phyloP scores from a whole-genome alignment of 768 basidiomycete species.

The Podaxis carcinomalis region DNA sequence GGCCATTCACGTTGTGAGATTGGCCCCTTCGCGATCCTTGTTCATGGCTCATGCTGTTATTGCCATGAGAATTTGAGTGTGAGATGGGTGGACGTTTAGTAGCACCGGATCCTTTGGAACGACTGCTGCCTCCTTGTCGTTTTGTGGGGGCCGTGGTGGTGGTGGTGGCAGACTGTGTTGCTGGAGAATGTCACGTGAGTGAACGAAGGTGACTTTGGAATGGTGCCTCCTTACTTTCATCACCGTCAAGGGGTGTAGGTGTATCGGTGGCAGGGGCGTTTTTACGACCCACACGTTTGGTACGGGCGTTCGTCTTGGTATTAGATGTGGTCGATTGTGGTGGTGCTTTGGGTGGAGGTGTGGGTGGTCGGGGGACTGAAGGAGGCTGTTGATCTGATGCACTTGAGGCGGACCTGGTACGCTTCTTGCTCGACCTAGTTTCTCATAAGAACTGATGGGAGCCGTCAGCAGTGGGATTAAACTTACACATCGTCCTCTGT shows the following conservation, averaged over 20 bases:
- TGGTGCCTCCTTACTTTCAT: conserved; percentile 50
- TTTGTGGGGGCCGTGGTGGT: conserved; percentile 21
- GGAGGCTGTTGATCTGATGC: conserved; percentile 54
- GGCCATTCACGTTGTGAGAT: conserved; percentile 30
- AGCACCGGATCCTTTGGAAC: conserved; percentile 36
- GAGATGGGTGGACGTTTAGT: conserved; percentile 34
- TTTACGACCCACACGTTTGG: conserved; percentile 45
- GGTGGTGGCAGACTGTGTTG: conserved; percentile 17
- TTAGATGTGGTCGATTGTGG: conserved; percentile 25
- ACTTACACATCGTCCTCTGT: conserved; percentile 69
- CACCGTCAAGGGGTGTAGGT: conserved; percentile 41
- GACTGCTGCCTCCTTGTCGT: conserved; percentile 31
- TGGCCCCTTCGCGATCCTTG: conserved; percentile 48
- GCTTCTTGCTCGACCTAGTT: conserved; percentile 48
- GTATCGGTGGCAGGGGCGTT: conserved; percentile 27
- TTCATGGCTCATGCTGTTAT: conserved; percentile 31
- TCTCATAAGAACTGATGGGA: conserved; percentile 26
- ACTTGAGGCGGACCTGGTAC: conserved; percentile 72
- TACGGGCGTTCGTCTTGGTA: conserved; percentile 29
- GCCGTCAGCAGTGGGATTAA: background rate
- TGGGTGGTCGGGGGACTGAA: conserved; percentile 29
- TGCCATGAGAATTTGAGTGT: conserved; percentile 22
- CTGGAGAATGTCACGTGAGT: conserved; percentile 9
- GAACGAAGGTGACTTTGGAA: conserved; percentile 5
- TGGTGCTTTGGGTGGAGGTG: conserved; percentile 23